A percentile compares a stretch with the other conserved stretches of the same genome.
These are phyloP conservation scores for Calamus simplicifolius DNA, from an alignment of 176 grass and related monocot species.

Conservation along the genomic window DNA sequence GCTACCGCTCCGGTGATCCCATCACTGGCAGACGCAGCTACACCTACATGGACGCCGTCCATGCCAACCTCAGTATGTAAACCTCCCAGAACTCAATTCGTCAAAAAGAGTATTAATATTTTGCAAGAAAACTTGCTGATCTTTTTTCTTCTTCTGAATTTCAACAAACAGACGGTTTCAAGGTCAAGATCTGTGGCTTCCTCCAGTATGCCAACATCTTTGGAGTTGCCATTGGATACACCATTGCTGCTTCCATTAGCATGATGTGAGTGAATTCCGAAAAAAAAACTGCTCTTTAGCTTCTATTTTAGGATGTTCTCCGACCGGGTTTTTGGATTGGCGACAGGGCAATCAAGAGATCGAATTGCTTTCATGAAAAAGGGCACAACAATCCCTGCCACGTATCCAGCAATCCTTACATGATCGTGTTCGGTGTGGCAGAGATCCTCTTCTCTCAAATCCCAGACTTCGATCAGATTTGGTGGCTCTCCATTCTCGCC, in stretches of 20 bases:
- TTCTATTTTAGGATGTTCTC: background rate
- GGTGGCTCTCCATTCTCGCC: conserved; percentile 83
- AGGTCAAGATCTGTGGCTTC: conserved; percentile 80
- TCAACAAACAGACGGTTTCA: conserved; percentile 58
- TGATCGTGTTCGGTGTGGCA: conserved; percentile 84
- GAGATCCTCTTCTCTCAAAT: conserved; percentile 94
- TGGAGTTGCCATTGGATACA: conserved; percentile 97
- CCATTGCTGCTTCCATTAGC: conserved; percentile 94
- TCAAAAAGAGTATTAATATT: too few relatives aligned
- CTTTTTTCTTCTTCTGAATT: conserved; percentile 2
- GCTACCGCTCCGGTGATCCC: conserved; percentile 74
- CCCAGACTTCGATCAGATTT: conserved; percentile 91
- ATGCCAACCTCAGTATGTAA: conserved; percentile 60
- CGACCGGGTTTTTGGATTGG: background rate
- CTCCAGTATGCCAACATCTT: conserved; percentile 94
- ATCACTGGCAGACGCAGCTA: conserved; percentile 71
- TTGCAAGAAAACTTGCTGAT: too few relatives aligned
- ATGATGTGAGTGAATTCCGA: conserved; percentile 62
- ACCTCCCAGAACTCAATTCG: background rate
- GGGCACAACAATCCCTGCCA: conserved; percentile 59
- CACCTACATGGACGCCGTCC: conserved; percentile 92
- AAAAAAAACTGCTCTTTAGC: background rate
- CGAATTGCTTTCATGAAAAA: conserved; percentile 76
- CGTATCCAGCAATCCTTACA: conserved; percentile 76
- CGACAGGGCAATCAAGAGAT: conserved; percentile 68